Conservation (phyloP, 257 asterid species). For the Solanum ossicruentum region DNA sequence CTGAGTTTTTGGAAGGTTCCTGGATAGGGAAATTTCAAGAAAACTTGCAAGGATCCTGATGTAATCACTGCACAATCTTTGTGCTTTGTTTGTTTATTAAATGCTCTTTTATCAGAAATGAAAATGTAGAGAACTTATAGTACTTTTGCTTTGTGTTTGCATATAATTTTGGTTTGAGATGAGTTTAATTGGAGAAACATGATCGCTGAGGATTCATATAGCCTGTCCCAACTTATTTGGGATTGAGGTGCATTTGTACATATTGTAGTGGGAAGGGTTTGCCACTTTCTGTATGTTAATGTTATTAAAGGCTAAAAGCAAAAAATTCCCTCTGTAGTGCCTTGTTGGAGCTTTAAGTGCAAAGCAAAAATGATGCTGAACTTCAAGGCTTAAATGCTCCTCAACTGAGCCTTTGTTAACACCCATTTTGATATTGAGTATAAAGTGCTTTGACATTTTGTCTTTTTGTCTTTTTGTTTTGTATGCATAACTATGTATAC, state of each 20-base stretch:
- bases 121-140: neutral
- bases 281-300: neutral
- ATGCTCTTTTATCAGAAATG: neutral
- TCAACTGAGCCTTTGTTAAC: neutral
- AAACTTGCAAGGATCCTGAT: neutral
- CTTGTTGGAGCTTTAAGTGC: neutral
- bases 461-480: neutral
- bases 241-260: neutral
- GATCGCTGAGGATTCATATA: neutral
- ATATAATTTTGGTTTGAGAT: neutral
- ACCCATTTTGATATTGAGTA: neutral
- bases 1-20: neutral
- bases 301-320: neutral
- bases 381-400: neutral
- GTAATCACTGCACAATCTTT: neutral
- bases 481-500: neutral
- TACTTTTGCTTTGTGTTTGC: neutral
- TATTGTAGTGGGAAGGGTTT: neutral
- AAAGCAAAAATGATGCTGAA: neutral
- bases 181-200: neutral
- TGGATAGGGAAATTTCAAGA: neutral
- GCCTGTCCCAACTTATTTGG: neutral
- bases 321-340: neutral
- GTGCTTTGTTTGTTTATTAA: neutral
- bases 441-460: neutral